Evolutionary conservation across 177 flowering plant genomes (phyloP).

Genomic region (Vitis hybrid): DNA sequence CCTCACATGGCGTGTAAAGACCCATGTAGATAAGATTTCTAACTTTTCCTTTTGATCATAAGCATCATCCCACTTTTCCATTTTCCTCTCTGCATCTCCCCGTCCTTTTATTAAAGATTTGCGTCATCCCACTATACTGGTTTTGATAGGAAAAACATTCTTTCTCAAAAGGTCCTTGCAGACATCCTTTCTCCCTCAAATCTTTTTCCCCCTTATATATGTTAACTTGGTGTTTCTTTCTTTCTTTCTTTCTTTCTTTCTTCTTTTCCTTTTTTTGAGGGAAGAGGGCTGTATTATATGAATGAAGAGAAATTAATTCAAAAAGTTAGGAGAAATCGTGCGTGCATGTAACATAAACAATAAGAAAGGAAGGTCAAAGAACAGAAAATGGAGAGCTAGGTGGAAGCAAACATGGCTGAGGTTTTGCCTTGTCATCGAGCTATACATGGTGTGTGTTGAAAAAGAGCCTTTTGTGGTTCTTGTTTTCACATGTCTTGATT

Average conservation of each 20-base stretch:
- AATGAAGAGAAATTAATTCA: not conserved
- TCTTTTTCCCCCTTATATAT: not conserved
- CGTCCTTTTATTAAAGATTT: conserved; percentile 20
- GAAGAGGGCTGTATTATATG: not conserved
- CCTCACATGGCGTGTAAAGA: conserved; percentile 21
- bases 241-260: not conserved
- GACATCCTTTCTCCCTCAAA: conserved; percentile 2
- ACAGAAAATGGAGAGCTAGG: not conserved
- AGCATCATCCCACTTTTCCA: not conserved
- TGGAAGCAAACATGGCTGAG: conserved; percentile 15
- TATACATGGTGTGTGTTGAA: conserved; percentile 10
- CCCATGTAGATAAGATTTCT: conserved; percentile 18
- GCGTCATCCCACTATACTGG: conserved; percentile 14
- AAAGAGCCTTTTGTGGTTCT: conserved; percentile 7
- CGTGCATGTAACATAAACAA: not conserved
- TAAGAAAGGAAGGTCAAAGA: conserved; percentile 1
- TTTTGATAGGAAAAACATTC: conserved; percentile 5
- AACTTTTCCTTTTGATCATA: conserved; percentile 1
- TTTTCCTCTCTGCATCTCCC: conserved; percentile 1
- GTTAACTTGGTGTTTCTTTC: not conserved
- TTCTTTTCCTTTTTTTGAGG: not conserved
- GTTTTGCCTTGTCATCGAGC: conserved; percentile 12
- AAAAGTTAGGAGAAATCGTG: not conserved
- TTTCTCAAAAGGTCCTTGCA: not conserved
- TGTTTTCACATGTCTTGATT: not conserved